phyloP scores from a whole-genome alignment of 768 basidiomycete genomes.

The Psilocybe cubensis region DNA sequence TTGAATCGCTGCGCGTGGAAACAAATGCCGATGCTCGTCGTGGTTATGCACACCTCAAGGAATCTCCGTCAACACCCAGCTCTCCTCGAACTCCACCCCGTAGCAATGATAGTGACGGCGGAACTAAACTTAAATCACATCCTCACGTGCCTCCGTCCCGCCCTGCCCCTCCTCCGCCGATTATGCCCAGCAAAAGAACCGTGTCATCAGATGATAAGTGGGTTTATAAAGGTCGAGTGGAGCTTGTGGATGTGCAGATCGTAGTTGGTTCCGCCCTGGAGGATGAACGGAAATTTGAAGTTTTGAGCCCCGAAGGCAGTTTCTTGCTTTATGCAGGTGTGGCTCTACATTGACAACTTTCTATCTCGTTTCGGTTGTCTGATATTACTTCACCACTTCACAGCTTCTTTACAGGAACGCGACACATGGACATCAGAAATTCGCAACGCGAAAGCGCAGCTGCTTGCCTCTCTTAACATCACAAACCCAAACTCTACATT shows the following conservation, averaged over 20 bases:
- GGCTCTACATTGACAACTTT: slow-evolving; percentile 16
- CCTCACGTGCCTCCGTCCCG: slow-evolving; percentile 1
- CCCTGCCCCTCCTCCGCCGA: slow-evolving; percentile 29
- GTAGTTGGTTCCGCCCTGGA: slow-evolving; percentile 56
- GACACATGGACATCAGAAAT: slow-evolving; percentile 72
- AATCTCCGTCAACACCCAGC: background rate
- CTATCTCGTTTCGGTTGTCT: background rate
- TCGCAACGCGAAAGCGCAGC: slow-evolving; percentile 67
- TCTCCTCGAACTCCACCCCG: background rate
- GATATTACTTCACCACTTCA: background rate
- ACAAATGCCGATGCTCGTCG: background rate
- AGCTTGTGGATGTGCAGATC: slow-evolving; percentile 78
- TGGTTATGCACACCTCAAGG: background rate
- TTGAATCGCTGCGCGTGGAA: slow-evolving; percentile 29
- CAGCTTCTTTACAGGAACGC: slow-evolving; percentile 58
- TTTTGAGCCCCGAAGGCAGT: slow-evolving; percentile 76
- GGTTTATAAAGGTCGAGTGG: slow-evolving; percentile 70
- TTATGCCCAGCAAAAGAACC: slow-evolving; percentile 31
- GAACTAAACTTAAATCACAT: background rate
- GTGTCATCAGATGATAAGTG: slow-evolving; percentile 62
- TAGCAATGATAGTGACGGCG: background rate
- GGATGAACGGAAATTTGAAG: slow-evolving; percentile 66
- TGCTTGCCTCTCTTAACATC: slow-evolving; percentile 71
- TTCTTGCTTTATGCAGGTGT: slow-evolving; percentile 76
- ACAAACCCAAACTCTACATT: slow-evolving; percentile 82